These are phyloP conservation scores for Termitomyces titanicus DNA, from an alignment of 768 basidiomycete genomes.

Conservation along the genomic window DNA sequence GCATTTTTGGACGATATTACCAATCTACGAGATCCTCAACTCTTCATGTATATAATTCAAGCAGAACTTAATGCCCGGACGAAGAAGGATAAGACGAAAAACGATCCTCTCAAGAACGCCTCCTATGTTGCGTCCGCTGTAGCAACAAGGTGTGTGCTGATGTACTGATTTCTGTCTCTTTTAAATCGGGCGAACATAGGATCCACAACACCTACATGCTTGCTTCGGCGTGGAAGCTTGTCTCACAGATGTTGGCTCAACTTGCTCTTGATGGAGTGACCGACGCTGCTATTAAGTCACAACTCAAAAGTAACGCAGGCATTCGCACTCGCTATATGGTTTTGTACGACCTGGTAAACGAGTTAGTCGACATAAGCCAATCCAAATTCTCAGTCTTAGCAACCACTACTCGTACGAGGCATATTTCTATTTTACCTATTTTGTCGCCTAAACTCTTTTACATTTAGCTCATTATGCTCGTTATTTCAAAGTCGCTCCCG, in stretches of 20 bases:
- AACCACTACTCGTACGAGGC: conserved; percentile 59
- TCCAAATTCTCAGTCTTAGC: conserved; percentile 65
- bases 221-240: conserved; percentile 79
- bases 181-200: conserved; percentile 32
- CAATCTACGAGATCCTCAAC: conserved; percentile 60
- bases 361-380: conserved; percentile 60
- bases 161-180: not conserved
- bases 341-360: conserved; percentile 59
- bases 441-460: not conserved
- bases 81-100: conserved; percentile 26
- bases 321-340: conserved; percentile 60
- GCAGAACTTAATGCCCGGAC: conserved; percentile 53
- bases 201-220: conserved; percentile 82
- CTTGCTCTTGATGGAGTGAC: conserved; percentile 52
- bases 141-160: conserved; percentile 45
- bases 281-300: conserved; percentile 47
- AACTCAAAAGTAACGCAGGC: conserved; percentile 47
- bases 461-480: conserved; percentile 63
- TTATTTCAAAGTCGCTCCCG: conserved; percentile 53
- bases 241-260: conserved; percentile 52
- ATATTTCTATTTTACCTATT: not conserved
- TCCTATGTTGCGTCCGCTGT: conserved; percentile 55
- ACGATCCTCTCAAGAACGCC: conserved; percentile 34
- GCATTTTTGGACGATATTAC: conserved; percentile 70
- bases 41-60: conserved; percentile 56